Evolutionary conservation across 108 stramenopile species (phyloP), one percentile per base, ranked within the genome.

Genomic region (Cylindrotheca fusiformis): DNA sequence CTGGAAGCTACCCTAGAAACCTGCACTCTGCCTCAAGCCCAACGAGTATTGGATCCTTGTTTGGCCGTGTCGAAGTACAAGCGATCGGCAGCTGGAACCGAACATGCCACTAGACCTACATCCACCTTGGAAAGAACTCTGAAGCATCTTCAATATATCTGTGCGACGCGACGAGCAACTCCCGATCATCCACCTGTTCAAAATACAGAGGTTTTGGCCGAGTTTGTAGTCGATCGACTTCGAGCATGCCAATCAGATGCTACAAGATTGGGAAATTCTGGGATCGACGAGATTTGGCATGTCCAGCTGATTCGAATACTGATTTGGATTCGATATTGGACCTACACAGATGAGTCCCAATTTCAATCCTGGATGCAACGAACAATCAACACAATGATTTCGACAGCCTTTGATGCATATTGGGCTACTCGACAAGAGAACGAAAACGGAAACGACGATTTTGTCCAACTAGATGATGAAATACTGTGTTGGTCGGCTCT

Each of bases 11-110:
- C 78, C 3, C 18, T 54, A 14, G 65, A 60, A 65, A 79, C 65
- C 0, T 52, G 41, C 30, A 32, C 32, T 50, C 46, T 56, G 10
- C 44, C 60, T 5, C 52, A 54, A 32, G 30, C 29, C 33, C 59
- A 70, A 55, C 68, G 76, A 18, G 52, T 58, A 3, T 32, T 76
- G 32, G 81, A 82, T 65, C 74, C 77, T 8, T 12, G 32, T 1
- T 36, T 73, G 17, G 74, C 77, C 24, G 52, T 82, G 3, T 30
- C 52, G 25, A 78, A 76, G 52, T 82, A 78, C 45, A 57, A 74
- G 48, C 74, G 81, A 23, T 78, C 81, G 62, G 81, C 81, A 18
- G 81, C 81, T 18, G 81, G 74, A n/a, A 52, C 32, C 0, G 51
- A 33, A 6, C 51, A 36, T 26, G 18, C 14, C 10, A 14, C 28